Evolutionary conservation across 805 yeast genomes (phyloP), one percentile per base, ranked within the genome.

Genomic region (Lipomyces orientalis): DNA sequence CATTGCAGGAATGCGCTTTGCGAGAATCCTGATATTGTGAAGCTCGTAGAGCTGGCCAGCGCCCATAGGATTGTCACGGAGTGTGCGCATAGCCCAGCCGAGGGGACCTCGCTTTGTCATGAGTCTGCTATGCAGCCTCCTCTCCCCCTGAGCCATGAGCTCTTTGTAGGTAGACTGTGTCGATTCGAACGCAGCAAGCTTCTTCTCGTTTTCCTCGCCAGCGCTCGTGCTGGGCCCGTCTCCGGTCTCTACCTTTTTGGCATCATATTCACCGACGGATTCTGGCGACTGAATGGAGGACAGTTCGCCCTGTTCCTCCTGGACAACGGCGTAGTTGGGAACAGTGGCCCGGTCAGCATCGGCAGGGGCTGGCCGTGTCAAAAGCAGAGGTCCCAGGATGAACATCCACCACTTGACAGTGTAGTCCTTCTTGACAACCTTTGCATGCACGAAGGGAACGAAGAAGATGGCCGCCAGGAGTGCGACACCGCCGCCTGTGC

Each of bases 61-160:
- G 19, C 51, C 51, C 51, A 46, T 46, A 16, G 51, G 51, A n/a
- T 46, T 46, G 51, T 46, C 51, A n/a, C 19, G 51, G 19, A 46
- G 51, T n/a, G 51, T 46, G 51, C 51, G 51, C 51, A 46, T 46
- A 46, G 51, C 51, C 51, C 51, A 46, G 51, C 51, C 51, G n/a
- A 46, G 1, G 19, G 51, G 51, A 46, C 51, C 51, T 16, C 51
- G 51, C 16, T 16, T 2, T 3, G 1, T 46, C 19, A 16, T 16
- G 16, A 46, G 51, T n/a, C 3, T 43, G 1, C 1, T 1, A 46
- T 2, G 51, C 16, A 16, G 51, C 16, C 3, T 16, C 2, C 19
- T 1, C 51, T 46, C 51, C 16, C n/a, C 51, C 16, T 16, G n/a
- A 16, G 16, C 19, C 19, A 46, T 16, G n/a, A 46, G 16, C 19